phyloP scores from a whole-genome alignment of 768 basidiomycete genomes.

The Steccherinum ochraceum region DNA sequence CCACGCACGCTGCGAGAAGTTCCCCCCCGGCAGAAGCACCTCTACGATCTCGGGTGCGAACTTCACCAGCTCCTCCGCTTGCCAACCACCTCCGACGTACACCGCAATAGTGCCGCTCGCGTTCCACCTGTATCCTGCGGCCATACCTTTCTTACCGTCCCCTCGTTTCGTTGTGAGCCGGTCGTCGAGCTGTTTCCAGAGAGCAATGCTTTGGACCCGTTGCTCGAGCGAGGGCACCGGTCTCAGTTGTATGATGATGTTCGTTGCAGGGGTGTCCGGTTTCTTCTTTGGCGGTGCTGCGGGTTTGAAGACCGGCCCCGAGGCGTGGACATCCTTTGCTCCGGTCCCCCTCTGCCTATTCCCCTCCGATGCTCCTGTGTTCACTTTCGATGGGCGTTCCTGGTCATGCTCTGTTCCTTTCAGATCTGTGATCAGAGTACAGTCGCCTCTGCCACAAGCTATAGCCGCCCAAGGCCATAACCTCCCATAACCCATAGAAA shows the following conservation, averaged over 20 bases:
- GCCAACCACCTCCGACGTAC: background rate
- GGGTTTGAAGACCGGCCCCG: too few species aligned
- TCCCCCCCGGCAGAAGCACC: background rate
- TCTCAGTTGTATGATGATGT: background rate
- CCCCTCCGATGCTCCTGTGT: too few species aligned
- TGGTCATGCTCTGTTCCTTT: too few species aligned
- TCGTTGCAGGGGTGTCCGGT: background rate
- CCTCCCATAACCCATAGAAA: too few species aligned
- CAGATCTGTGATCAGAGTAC: too few species aligned
- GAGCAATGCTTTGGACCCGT: background rate
- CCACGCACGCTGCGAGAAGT: background rate
- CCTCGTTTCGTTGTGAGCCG: background rate
- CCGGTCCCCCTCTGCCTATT: too few species aligned
- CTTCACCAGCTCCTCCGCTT: background rate
- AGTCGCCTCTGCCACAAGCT: too few species aligned
- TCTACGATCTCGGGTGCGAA: background rate
- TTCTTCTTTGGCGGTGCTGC: too few species aligned
- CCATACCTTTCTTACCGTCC: background rate
- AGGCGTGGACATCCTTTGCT: too few species aligned
- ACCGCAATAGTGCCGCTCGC: background rate
- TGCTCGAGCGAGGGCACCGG: background rate
- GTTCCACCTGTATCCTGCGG: background rate
- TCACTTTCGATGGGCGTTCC: too few species aligned
- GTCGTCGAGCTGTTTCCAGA: background rate
- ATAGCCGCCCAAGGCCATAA: too few species aligned